Conservation (phyloP, 2,329 filamentous ascomycete species). For the Sordariomycetes sp. region DNA sequence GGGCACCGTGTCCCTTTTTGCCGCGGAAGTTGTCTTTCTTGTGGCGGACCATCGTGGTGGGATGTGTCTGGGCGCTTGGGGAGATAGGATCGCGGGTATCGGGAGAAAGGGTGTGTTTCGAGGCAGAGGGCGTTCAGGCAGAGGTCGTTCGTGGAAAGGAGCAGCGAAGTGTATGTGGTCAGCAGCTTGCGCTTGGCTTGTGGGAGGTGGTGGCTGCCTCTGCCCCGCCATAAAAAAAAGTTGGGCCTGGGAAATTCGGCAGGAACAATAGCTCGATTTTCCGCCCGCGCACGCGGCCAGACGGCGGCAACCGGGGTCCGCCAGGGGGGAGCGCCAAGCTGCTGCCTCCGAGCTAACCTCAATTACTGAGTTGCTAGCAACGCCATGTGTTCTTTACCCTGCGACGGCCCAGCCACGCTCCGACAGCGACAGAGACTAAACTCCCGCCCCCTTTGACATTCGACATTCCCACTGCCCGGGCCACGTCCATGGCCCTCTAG, state of each 20-base stretch:
- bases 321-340: neutral
- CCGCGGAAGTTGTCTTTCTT: constrained; percentile 83
- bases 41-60: constrained; percentile 72
- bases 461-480: neutral
- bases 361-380: neutral
- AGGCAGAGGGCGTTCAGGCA: neutral
- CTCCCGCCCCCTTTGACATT: neutral
- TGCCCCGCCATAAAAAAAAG: neutral
- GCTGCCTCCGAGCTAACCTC: neutral
- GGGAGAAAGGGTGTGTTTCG: neutral
- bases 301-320: neutral
- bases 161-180: neutral
- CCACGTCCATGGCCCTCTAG: neutral
- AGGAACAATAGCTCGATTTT: neutral
- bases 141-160: neutral
- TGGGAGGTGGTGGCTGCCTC: neutral
- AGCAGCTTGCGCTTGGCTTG: neutral
- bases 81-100: neutral
- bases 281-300: neutral
- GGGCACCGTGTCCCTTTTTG: constrained; percentile 50
- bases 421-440: neutral
- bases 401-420: neutral
- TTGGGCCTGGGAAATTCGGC: neutral
- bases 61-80: neutral
- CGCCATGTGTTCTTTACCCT: neutral